A percentile compares a stretch with the other conserved stretches of the same genome.
phyloP scores from a whole-genome alignment of 192 early-diverging fungal species.

The Coemansia sp. region DNA sequence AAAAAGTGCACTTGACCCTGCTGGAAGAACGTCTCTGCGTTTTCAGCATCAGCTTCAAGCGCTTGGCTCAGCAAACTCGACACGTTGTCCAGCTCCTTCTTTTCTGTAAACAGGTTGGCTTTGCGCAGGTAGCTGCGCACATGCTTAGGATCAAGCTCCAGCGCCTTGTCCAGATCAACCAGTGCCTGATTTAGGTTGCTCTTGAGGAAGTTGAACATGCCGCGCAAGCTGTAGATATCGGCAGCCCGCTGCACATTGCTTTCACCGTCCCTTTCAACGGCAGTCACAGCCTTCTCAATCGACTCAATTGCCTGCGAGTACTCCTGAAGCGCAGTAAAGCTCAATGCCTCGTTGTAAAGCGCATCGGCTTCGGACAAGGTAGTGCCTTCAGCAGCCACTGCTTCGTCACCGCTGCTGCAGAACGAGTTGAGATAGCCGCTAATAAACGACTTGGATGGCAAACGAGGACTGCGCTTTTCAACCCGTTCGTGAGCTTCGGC shows the following conservation, averaged over 20 bases:
- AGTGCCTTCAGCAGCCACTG: constrained; percentile 20
- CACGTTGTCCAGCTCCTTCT: constrained; percentile 54
- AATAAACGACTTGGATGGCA: constrained; percentile 93
- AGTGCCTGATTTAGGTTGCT: constrained; percentile 75
- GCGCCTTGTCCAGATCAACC: constrained; percentile 72
- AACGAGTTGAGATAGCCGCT: constrained; percentile 94
- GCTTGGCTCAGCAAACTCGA: constrained; percentile 32
- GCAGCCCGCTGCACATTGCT: constrained; percentile 50
- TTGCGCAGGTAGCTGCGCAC: constrained; percentile 86
- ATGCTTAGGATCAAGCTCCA: constrained; percentile 73
- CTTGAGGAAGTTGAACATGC: constrained; percentile 85
- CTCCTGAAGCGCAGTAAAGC: constrained; percentile 51
- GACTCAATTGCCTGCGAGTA: constrained; percentile 63
- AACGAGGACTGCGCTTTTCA: constrained; percentile 57
- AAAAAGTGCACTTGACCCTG: constrained; percentile 66
- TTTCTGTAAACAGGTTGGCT: constrained; percentile 89
- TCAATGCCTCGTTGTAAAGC: constrained; percentile 58
- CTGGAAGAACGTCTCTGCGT: constrained; percentile 94
- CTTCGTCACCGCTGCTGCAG: constrained; percentile 48
- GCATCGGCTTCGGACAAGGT: constrained; percentile 38
- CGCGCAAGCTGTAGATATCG: constrained; percentile 79
- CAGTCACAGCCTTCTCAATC: constrained; percentile 65
- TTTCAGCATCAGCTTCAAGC: constrained; percentile 60
- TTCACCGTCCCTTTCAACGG: constrained; percentile 51
- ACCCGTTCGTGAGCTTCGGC: constrained; percentile 70